These are phyloP conservation scores for Trifolium fragiferum DNA, from an alignment of 306 rosid species.

Conservation along the genomic window DNA sequence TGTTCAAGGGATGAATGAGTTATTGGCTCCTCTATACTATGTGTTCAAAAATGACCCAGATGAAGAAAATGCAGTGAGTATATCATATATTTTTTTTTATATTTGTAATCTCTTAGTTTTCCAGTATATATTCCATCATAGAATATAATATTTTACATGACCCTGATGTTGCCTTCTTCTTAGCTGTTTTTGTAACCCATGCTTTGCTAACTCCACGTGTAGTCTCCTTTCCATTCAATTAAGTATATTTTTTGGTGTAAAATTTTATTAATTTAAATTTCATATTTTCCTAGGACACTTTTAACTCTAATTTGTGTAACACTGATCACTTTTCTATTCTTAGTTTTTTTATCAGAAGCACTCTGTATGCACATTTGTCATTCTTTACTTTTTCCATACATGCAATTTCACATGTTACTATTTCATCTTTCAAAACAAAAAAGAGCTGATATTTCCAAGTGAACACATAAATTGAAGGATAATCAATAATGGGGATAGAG, in stretches of 20 bases:
- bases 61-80: constrained; percentile 83
- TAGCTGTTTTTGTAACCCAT: neutral
- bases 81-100: neutral
- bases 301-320: neutral
- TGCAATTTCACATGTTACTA: neutral
- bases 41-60: constrained; percentile 91
- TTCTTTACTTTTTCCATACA: neutral
- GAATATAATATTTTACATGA: constrained; percentile 12
- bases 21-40: constrained; percentile 92
- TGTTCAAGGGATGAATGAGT: constrained; percentile 99
- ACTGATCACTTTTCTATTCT: constrained; percentile 20
- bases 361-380: neutral
- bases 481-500: constrained; percentile 13
- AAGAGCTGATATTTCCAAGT: constrained; percentile 24
- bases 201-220: neutral
- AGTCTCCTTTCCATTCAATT: neutral
- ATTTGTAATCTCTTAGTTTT: constrained; percentile 1
- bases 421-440: neutral
- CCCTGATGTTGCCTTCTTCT: constrained; percentile 12
- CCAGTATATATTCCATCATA: constrained; percentile 1
- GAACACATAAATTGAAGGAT: constrained; percentile 8
- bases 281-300: constrained; percentile 2
- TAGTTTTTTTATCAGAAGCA: constrained; percentile 18
- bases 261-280: neutral
- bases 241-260: constrained; percentile 11